Conservation (phyloP, 2,329 filamentous ascomycete species). For the Lachnellula willkommii region DNA sequence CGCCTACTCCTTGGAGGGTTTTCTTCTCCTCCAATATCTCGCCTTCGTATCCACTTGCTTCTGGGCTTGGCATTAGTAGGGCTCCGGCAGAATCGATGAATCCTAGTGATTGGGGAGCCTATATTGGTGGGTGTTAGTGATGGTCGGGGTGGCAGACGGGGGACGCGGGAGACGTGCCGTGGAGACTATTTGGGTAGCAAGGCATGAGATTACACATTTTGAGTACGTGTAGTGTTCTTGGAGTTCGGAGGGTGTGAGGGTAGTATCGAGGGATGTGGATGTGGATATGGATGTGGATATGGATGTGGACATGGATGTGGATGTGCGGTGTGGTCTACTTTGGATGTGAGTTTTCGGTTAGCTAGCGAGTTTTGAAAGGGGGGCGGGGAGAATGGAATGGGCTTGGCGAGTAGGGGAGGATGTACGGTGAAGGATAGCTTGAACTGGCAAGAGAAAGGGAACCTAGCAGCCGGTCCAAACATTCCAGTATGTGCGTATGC, state of each 20-base stretch:
- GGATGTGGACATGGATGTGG: background rate
- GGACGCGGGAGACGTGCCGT: too few relatives aligned
- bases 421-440: too few relatives aligned
- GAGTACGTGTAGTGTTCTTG: background rate
- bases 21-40: slow-evolving; percentile 11
- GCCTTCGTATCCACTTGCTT: slow-evolving; percentile 9
- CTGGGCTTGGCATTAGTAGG: background rate
- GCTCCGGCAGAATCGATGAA: slow-evolving; percentile 28
- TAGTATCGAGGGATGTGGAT: background rate
- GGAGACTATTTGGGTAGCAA: too few relatives aligned
- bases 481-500: slow-evolving; percentile 33
- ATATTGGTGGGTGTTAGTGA: too few relatives aligned
- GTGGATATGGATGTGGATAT: background rate
- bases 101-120: slow-evolving; percentile 32
- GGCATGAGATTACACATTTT: too few relatives aligned
- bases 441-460: background rate
- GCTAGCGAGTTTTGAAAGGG: too few relatives aligned
- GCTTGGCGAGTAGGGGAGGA: too few relatives aligned
- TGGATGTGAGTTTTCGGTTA: too few relatives aligned
- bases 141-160: too few relatives aligned
- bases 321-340: background rate
- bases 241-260: background rate
- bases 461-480: slow-evolving; percentile 6
- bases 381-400: too few relatives aligned
- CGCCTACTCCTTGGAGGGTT: slow-evolving; percentile 31